phyloP scores from a whole-genome alignment of 257 asterid species.

The Gardenia jasminoides region DNA sequence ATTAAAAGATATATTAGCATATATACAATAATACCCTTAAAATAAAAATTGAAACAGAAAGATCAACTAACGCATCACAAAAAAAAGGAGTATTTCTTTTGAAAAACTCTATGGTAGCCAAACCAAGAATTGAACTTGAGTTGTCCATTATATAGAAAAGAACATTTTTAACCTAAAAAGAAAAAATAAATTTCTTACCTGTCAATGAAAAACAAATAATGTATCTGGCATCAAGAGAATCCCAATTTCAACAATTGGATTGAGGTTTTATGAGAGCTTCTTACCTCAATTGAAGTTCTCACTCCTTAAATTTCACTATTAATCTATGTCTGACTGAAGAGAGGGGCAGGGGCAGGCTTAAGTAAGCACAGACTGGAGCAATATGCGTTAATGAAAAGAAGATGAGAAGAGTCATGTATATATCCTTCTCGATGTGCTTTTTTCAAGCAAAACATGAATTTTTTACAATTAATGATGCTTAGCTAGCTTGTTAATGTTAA shows the following conservation, averaged over 20 bases:
- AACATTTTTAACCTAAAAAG: neutral
- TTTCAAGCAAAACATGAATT: neutral
- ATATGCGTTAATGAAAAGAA: too few species aligned
- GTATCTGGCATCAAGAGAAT: too few species aligned
- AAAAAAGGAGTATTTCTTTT: neutral
- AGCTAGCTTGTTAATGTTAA: neutral
- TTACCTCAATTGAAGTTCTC: neutral
- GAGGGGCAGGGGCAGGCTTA: neutral
- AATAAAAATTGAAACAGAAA: too few species aligned
- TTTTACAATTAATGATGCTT: neutral
- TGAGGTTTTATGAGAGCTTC: neutral
- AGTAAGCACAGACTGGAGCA: neutral
- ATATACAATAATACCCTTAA: neutral
- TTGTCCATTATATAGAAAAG: neutral
- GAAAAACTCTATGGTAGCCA: neutral
- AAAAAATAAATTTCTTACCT: neutral
- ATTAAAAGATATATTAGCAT: neutral
- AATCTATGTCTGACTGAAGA: neutral
- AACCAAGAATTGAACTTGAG: neutral
- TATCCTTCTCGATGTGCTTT: neutral
- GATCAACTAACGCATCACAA: neutral
- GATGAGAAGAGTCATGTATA: too few species aligned
- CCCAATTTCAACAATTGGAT: neutral
- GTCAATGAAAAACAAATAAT: too few species aligned
- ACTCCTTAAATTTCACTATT: neutral